Conservation (phyloP, 2,329 filamentous ascomycete species). For the Colletotrichum theobromicola region DNA sequence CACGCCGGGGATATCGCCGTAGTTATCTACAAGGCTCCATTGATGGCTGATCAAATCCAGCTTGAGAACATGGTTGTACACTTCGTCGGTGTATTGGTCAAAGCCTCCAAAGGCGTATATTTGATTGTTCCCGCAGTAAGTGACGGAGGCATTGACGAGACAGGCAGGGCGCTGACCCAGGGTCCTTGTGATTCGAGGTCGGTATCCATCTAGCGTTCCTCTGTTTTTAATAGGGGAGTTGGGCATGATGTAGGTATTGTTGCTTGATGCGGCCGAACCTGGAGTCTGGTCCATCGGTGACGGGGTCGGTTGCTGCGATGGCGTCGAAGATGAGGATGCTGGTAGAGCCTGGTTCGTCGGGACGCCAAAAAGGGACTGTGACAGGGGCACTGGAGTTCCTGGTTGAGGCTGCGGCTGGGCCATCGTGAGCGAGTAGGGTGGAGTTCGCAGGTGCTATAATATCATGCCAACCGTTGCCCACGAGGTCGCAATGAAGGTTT, state of each 20-base stretch:
- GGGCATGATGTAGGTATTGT: conserved; percentile 90
- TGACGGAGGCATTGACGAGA: conserved; percentile 96
- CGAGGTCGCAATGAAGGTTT: neutral
- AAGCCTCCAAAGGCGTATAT: conserved; percentile 99
- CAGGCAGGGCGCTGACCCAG: conserved; percentile 86
- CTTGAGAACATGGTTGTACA: conserved; percentile 96
- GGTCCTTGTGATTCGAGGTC: conserved; percentile 81
- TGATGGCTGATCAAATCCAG: conserved; percentile 87
- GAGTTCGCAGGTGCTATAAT: neutral
- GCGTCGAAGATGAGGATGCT: conserved; percentile 33
- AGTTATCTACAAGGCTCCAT: conserved; percentile 97
- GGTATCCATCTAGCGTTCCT: conserved; percentile 74
- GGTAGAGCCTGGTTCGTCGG: conserved; percentile 30
- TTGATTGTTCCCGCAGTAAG: conserved; percentile 96
- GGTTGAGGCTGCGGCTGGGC: conserved; percentile 34
- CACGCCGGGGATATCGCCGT: conserved; percentile 95
- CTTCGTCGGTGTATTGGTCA: conserved; percentile 98
- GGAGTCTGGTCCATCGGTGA: conserved; percentile 44
- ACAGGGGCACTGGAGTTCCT: conserved; percentile 48
- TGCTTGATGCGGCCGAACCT: conserved; percentile 59
- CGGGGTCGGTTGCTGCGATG: conserved; percentile 25
- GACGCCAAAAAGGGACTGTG: conserved; percentile 54
- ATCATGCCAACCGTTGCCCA: conserved; percentile 12
- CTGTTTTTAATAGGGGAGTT: conserved; percentile 77
- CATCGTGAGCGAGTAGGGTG: conserved; percentile 35